Evolutionary conservation across 352 stramenopile genomes (phyloP).

Genomic region (Hyaloperonospora arabidopsidis): DNA sequence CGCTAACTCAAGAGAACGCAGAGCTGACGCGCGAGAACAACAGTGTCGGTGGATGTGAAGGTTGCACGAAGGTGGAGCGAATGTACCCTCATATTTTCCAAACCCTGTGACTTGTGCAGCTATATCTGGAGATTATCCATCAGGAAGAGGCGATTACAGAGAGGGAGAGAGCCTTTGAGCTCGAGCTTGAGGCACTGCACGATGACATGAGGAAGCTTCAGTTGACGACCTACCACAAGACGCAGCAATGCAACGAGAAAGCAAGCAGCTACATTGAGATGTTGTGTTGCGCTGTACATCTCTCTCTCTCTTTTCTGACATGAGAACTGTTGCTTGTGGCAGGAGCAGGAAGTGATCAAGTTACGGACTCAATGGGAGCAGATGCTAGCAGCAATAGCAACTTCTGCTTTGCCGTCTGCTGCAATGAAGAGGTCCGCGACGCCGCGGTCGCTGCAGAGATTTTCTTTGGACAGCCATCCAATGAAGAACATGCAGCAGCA

Average conservation of each 20-base stretch:
- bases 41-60: conserved; percentile 38
- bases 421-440: conserved; percentile 25
- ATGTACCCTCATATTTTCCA: not conserved
- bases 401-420: conserved; percentile 21
- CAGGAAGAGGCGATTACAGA: conserved; percentile 67
- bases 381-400: conserved; percentile 31
- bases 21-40: conserved; percentile 71
- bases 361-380: conserved; percentile 60
- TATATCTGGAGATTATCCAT: conserved; percentile 76
- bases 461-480: conserved; percentile 23
- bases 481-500: conserved; percentile 11
- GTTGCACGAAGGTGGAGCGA: conserved; percentile 2
- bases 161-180: conserved; percentile 51
- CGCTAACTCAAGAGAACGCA: conserved; percentile 71
- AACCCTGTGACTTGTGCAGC: conserved; percentile 17
- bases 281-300: conserved; percentile 1
- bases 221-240: conserved; percentile 55
- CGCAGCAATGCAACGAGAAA: conserved; percentile 49
- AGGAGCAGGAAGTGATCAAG: conserved; percentile 59
- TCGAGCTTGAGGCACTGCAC: conserved; percentile 57
- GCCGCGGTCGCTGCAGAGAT: conserved; percentile 12
- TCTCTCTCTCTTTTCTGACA: not conserved
- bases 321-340: not conserved
- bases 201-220: conserved; percentile 67
- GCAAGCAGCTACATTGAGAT: conserved; percentile 17